These are phyloP conservation scores for Desmodesmus armatus DNA, from an alignment of 139 green algal genomes.

Conservation along the genomic window DNA sequence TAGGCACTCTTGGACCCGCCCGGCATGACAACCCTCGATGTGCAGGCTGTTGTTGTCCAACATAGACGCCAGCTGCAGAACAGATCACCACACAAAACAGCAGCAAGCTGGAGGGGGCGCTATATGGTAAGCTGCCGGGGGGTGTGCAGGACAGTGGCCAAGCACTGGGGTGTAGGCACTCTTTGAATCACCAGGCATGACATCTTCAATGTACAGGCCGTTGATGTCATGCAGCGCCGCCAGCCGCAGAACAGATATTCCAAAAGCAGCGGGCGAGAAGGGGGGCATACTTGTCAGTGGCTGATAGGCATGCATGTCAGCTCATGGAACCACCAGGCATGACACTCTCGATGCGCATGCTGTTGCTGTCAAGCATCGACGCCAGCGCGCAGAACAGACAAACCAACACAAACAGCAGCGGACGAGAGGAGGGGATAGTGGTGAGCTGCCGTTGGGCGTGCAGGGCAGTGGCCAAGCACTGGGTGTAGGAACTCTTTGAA, in stretches of 20 bases:
- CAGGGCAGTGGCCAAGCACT: background rate
- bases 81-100: background rate
- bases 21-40: constrained; percentile 56
- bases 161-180: background rate
- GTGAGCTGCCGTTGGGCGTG: too few relatives aligned
- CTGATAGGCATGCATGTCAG: too few relatives aligned
- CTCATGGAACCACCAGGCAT: constrained; percentile 14
- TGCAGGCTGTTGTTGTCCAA: constrained; percentile 53
- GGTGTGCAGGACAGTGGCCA: too few relatives aligned
- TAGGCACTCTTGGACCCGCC: background rate
- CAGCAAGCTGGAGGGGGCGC: background rate
- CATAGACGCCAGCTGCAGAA: constrained; percentile 53
- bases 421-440: background rate
- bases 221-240: too few relatives aligned
- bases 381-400: constrained; percentile 46
- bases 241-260: background rate
- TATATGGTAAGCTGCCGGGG: too few relatives aligned
- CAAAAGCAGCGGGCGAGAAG: background rate
- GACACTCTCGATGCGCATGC: constrained; percentile 58
- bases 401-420: background rate
- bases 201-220: background rate
- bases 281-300: background rate
- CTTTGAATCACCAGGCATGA: background rate
- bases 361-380: constrained; percentile 53
- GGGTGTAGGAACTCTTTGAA: background rate